A percentile compares a stretch with the other conserved stretches of the same genome.
Evolutionary conservation across 192 early-diverging fungal genomes (phyloP).

Genomic region (Coemansia sp.): DNA sequence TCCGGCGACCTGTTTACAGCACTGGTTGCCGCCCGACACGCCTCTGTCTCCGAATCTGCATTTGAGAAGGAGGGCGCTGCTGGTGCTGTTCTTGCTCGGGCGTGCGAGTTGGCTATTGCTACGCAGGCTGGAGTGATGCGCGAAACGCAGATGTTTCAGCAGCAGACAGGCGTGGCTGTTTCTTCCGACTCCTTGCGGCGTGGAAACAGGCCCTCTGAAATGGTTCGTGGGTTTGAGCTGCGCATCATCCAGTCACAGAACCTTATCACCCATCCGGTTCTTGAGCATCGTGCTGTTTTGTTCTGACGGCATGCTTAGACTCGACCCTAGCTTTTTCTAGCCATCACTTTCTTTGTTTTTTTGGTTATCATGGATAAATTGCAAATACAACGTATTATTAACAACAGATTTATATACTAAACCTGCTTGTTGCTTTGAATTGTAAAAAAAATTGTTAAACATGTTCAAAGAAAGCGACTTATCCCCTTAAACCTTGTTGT

Average conservation of each 20-base stretch:
- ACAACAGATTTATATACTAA: too few species aligned
- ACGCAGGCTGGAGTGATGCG: slow-evolving; percentile 71
- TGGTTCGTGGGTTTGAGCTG: slow-evolving; percentile 69
- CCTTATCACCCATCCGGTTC: slow-evolving; percentile 28
- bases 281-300: neutral
- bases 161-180: slow-evolving; percentile 12
- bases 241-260: slow-evolving; percentile 65
- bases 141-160: slow-evolving; percentile 59
- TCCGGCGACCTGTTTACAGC: slow-evolving; percentile 90
- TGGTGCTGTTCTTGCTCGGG: slow-evolving; percentile 41
- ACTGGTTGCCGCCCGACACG: slow-evolving; percentile 64
- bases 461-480: too few species aligned
- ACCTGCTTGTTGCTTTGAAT: too few species aligned
- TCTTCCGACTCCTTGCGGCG: slow-evolving; percentile 25
- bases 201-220: slow-evolving; percentile 25
- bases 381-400: too few species aligned
- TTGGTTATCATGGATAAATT: slow-evolving; percentile 1
- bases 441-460: too few species aligned
- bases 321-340: too few species aligned
- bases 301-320: neutral
- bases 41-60: slow-evolving; percentile 33
- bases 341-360: neutral
- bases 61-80: neutral
- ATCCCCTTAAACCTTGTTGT: too few species aligned
- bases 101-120: slow-evolving; percentile 68